phyloP scores from a whole-genome alignment of 202 grass and related monocot species.

The Carex sylvatica region DNA sequence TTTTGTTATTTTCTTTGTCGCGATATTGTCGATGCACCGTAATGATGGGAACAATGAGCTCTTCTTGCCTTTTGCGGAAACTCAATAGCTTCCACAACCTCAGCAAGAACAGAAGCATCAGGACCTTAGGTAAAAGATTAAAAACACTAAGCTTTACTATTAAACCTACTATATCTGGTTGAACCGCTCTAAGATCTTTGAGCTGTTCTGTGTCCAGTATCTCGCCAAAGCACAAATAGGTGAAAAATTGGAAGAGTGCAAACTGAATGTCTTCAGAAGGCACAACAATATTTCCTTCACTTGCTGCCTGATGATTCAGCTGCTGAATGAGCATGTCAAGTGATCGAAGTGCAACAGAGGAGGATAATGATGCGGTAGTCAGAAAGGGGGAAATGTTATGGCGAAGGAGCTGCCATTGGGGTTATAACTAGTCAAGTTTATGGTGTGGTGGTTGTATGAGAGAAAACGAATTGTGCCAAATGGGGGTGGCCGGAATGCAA shows the following conservation, averaged over 20 bases:
- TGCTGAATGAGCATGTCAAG: background rate
- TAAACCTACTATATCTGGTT: background rate
- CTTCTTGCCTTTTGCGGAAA: constrained; percentile 20
- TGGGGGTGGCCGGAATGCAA: background rate
- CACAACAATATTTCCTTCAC: background rate
- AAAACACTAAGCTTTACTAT: background rate
- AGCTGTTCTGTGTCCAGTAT: background rate
- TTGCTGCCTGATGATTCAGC: background rate
- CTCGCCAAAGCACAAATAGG: background rate
- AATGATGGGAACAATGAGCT: background rate
- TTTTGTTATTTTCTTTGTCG: background rate
- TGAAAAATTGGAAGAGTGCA: background rate
- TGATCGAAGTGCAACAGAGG: background rate
- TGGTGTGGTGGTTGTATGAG: background rate
- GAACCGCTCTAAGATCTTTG: background rate
- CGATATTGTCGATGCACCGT: background rate
- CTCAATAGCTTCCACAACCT: background rate
- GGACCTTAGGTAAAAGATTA: background rate
- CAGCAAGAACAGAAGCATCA: background rate
- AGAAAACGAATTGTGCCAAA: background rate
- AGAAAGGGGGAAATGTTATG: constrained; percentile 4
- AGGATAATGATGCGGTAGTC: background rate
- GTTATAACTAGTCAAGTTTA: constrained; percentile 14
- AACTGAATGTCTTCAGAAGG: constrained; percentile 15
- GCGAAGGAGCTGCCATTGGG: constrained; percentile 6